Evolutionary conservation across 371 early-diverging fungal genomes (phyloP).

Genomic region (Mucor lusitanicus): DNA sequence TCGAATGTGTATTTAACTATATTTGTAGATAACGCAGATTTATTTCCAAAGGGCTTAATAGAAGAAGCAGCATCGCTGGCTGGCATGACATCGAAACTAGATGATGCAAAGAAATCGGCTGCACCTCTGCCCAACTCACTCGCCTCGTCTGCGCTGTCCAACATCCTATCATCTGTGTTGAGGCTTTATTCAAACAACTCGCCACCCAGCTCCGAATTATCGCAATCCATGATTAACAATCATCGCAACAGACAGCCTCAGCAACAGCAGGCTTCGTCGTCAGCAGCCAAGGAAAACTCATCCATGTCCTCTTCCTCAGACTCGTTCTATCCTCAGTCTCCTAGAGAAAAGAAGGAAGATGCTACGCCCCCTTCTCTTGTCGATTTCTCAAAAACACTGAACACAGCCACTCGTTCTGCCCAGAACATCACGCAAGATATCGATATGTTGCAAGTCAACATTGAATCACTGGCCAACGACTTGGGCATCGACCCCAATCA

Average conservation of each 20-base stretch:
- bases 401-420: slow-evolving; percentile 32
- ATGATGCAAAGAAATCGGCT: slow-evolving; percentile 5
- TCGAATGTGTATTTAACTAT: neutral
- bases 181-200: slow-evolving; percentile 10
- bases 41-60: slow-evolving; percentile 33
- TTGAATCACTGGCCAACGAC: slow-evolving; percentile 36
- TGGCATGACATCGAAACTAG: slow-evolving; percentile 21
- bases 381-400: slow-evolving; percentile 28
- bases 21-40: slow-evolving; percentile 12
- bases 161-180: slow-evolving; percentile 21
- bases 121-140: slow-evolving; percentile 6
- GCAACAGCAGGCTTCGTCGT: neutral
- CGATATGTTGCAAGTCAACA: slow-evolving; percentile 34
- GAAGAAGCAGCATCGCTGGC: slow-evolving; percentile 39
- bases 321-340: slow-evolving; percentile 1
- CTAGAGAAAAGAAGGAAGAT: neutral
- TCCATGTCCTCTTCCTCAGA: neutral
- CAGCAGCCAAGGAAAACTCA: neutral
- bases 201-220: neutral
- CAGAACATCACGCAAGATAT: slow-evolving; percentile 39
- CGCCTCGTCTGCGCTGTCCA: slow-evolving; percentile 14
- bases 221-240: neutral
- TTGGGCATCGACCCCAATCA: slow-evolving; percentile 34
- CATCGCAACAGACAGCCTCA: neutral
- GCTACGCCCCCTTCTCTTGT: neutral